Percentiles rank a stretch among this genome's conserved stretches.
Evolutionary conservation across 208 protist species (phyloP).

Genomic region (Spongospora subterranea): DNA sequence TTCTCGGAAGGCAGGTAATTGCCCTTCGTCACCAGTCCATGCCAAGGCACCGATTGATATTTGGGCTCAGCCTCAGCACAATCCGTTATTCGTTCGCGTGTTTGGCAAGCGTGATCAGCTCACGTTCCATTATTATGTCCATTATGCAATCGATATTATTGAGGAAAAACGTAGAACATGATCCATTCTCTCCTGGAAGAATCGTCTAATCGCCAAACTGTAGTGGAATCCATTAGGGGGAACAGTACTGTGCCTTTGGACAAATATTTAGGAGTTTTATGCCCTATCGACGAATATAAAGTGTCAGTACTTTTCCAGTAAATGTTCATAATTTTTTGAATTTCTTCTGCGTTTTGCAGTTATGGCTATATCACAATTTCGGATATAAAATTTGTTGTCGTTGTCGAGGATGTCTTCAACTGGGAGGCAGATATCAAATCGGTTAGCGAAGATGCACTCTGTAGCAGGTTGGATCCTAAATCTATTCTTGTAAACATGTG

Average conservation of each 20-base stretch:
- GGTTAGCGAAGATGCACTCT: neutral
- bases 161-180: constrained; percentile 1
- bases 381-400: constrained; percentile 40
- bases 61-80: neutral
- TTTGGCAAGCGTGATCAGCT: neutral
- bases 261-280: constrained; percentile 34
- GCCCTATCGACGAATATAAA: constrained; percentile 55
- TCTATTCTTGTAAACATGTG: neutral
- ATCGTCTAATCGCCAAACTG: neutral
- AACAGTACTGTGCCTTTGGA: neutral
- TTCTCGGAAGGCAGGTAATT: neutral
- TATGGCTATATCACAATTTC: constrained; percentile 35
- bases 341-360: neutral
- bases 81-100: neutral
- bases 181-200: neutral
- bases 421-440: constrained; percentile 41
- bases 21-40: neutral
- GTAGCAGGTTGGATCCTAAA: no score
- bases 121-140: constrained; percentile 15
- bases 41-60: neutral
- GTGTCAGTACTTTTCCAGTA: neutral
- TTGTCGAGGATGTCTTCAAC: neutral
- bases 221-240: neutral
- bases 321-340: neutral
- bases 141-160: constrained; percentile 36